Conservation (phyloP, 179 eudicot genomes). For the Pouteria campechiana region DNA sequence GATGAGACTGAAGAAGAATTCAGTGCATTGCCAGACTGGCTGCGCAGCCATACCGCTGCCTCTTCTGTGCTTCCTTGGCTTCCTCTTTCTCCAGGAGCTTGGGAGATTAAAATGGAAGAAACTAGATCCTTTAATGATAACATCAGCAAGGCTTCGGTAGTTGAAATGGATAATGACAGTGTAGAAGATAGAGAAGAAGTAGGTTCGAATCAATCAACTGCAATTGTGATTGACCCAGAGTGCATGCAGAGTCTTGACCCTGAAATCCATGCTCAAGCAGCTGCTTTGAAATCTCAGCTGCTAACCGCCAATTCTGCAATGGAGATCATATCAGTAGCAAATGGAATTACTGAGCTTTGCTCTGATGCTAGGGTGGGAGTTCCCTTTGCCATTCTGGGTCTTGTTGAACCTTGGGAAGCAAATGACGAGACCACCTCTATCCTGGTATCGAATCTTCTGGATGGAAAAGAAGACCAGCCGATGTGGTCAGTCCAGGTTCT, state of each 20-base stretch:
- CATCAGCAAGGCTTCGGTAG: not conserved
- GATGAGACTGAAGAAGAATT: conserved; percentile 25
- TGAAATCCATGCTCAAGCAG: conserved; percentile 21
- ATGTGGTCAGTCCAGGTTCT: conserved; percentile 36
- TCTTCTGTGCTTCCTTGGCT: conserved; percentile 37
- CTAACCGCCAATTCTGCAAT: conserved; percentile 11
- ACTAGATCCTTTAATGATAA: conserved; percentile 3
- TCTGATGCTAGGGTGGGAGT: conserved; percentile 2
- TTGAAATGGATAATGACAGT: conserved; percentile 12
- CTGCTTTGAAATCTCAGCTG: conserved; percentile 12
- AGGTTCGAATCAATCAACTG: not conserved
- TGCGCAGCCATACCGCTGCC: conserved; percentile 12
- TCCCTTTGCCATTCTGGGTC: conserved; percentile 19
- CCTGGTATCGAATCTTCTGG: conserved; percentile 18
- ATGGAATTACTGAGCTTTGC: conserved; percentile 29
- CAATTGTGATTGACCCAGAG: conserved; percentile 4
- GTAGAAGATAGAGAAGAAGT: conserved; percentile 5
- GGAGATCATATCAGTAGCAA: conserved; percentile 17
- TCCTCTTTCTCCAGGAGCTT: conserved; percentile 20
- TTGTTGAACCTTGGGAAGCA: conserved; percentile 40
- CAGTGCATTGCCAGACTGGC: conserved; percentile 30
- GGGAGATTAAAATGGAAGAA: conserved; percentile 8
- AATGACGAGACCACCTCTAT: conserved; percentile 36
- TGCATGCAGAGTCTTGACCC: too few relatives aligned
- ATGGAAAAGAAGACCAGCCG: conserved; percentile 16